Evolutionary conservation across 768 basidiomycete species (phyloP), one percentile per base, ranked within the genome.

Genomic region (Suillus subaureus): DNA sequence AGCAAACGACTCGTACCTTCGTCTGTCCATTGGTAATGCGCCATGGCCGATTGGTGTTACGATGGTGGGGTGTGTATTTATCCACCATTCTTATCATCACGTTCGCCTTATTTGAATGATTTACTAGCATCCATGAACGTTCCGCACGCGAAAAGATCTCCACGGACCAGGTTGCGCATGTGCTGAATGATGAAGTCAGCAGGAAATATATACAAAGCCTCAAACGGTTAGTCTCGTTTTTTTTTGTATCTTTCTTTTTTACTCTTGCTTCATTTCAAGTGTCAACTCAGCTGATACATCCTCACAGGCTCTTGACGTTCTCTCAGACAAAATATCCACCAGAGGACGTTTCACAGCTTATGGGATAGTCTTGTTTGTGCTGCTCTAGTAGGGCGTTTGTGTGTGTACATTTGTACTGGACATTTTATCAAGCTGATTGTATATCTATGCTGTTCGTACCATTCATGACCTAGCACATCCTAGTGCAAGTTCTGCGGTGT

Each of bases 31-130:
- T 68, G 97, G 97, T 40, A 99, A 97, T 72, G 97, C 97, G 0
- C 96, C 97, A 3, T 99, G 97, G 97, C 97, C 97, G 2, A 99
- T 99, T 72, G 97, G 97, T 51, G 97, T 99, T 11, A 99, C 97
- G 67, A 97, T 97, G 92, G 97, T 99, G 80, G 96, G 95, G 94
- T 95, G 78, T 45, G 89, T 82, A 13, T 47, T 62, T 52, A 12
- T 35, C 49, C 26, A 64, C 28, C 11, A 35, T 6, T 6, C 21
- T 57, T 26, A 21, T 23, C 33, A 35, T 54, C 16, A 61, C 16
- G 26, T n/a, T 31, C n/a, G 15, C 23, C 42, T 26, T 21, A 31
- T 35, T 62, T 26, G 8, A 61, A 64, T 11, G 49, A 13, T 62
- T 54, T 35, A 35, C 58, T 66, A 92, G 96, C 81, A 97, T 99